Evolutionary conservation across 2,329 filamentous ascomycete genomes (phyloP), one percentile per base, ranked within the genome.

Genomic region (Dothideomycetes sp.): DNA sequence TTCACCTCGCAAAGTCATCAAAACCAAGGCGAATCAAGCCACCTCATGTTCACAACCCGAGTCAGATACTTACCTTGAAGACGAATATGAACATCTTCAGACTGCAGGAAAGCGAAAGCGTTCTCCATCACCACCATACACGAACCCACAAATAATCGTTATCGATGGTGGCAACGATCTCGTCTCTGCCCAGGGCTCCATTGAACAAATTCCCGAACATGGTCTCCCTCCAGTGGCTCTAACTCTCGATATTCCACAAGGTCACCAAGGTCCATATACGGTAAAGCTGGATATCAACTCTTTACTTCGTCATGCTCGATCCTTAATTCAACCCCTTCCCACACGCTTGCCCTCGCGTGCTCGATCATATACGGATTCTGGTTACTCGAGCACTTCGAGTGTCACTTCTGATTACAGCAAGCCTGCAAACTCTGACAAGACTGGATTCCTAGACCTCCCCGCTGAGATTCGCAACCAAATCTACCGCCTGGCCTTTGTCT

Each of bases 401-500:
- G 33, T 25, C 11, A 25, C 22, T n/a, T 42, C 40, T 3, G 40
- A 42, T 11, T 23, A 12, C 19, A 42, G 40, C 27, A 42, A 34
- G 12, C 40, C 40, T 11, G 15, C 10, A 7, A 31, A 19, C 4
- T 12, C 32, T 5, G 27, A 18, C 10, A 42, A 42, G 17, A 33
- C 47, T 9, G 56, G 56, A 10, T 62, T 64, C 45, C 51, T 63
- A 16, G 56, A 59, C 42, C 49, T 66, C 1, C 60, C 64, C 4
- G 45, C 51, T 10, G 69, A 72, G 47, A 47, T 73, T 4, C 61
- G 69, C 11, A 68, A 70, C 45, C 59, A 62, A 13, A 57, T 72
- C 25, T 73, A 73, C 48, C 57, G 61, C 4, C 47, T 59, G 7
- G 44, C 66, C 8, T 68, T 72, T 35, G 56, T 64, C 15, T 48